Conservation (phyloP, 139 green algal species). For the Tetradesmus obliquus region DNA sequence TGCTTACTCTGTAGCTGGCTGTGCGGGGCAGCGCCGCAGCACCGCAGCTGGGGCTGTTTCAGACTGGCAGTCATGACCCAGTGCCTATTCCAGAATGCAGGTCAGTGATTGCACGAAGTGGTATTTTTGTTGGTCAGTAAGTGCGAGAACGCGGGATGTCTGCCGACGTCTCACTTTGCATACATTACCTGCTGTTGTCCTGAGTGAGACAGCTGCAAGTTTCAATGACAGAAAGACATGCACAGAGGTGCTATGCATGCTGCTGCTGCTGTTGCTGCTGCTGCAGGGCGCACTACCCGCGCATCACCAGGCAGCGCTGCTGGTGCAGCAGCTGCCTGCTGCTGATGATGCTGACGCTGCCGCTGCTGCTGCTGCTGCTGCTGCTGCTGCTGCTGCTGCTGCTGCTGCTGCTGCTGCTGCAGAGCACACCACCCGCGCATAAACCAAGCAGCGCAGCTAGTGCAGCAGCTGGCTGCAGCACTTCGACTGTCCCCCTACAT, state of each 20-base stretch:
- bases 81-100: constrained; percentile 62
- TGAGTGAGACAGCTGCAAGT: too few species aligned
- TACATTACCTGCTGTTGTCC: background rate
- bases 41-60: constrained; percentile 59
- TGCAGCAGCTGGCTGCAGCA: constrained; percentile 50
- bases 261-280: background rate
- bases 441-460: constrained; percentile 63
- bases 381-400: background rate
- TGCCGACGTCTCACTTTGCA: background rate
- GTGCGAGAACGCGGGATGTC: too few species aligned
- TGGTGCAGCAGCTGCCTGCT: background rate
- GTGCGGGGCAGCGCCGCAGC: constrained; percentile 49
- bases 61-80: constrained; percentile 55
- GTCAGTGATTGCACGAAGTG: background rate
- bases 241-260: background rate
- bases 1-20: constrained; percentile 51
- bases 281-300: background rate
- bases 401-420: background rate
- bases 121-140: too few species aligned
- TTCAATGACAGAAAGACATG: too few species aligned
- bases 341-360: background rate
- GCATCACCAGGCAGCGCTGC: background rate
- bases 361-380: background rate
- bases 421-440: constrained; percentile 69
- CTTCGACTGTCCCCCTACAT: background rate